Evolutionary conservation across 345 rosid genomes (phyloP).

Genomic region (Eucalyptus pumila): DNA sequence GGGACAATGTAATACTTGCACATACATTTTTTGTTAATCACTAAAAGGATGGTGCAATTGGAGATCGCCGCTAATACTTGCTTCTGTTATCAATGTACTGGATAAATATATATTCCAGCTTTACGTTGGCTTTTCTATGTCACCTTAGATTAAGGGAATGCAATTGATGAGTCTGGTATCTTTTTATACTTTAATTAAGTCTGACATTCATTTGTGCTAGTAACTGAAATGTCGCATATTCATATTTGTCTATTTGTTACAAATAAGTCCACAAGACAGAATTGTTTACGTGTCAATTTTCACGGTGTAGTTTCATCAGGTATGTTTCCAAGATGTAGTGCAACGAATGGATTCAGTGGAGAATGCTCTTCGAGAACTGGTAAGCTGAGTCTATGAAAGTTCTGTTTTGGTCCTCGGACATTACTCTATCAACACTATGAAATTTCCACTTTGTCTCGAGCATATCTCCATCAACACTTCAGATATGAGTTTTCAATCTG

Average conservation of each 20-base stretch:
- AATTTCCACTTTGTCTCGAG: background rate
- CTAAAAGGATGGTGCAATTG: background rate
- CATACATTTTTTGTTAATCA: accelerated
- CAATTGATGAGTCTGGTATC: background rate
- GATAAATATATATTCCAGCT: background rate
- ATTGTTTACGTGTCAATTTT: background rate
- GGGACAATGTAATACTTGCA: background rate
- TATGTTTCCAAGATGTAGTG: background rate
- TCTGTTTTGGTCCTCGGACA: background rate
- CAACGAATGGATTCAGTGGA: background rate
- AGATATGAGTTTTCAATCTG: background rate
- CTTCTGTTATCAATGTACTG: background rate
- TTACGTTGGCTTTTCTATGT: background rate
- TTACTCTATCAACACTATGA: background rate
- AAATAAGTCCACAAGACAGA: background rate
- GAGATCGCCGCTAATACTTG: background rate
- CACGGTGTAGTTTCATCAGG: background rate
- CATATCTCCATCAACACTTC: background rate
- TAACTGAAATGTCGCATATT: accelerated
- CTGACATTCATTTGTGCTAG: background rate
- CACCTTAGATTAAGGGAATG: background rate
- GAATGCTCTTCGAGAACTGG: background rate
- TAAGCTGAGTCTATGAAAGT: background rate
- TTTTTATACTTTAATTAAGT: background rate
- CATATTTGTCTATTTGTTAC: background rate